phyloP scores from a whole-genome alignment of 148 eudicot species.

The Chenopodium formosanum region DNA sequence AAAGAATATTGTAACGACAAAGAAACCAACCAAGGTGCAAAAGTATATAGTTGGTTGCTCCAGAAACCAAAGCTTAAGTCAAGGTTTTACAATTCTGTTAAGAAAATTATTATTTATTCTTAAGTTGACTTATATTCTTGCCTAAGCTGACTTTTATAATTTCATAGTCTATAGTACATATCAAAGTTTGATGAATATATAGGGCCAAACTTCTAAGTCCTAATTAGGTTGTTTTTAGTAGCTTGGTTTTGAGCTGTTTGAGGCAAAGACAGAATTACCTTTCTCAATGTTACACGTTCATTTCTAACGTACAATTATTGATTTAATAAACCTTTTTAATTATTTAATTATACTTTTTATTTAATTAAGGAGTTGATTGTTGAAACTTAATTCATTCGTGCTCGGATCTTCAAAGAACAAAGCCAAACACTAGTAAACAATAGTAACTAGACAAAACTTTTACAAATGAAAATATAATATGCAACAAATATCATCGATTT shows the following conservation, averaged over 20 bases:
- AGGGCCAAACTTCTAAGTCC: background rate
- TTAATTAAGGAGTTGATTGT: too few species aligned
- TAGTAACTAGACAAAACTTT: too few species aligned
- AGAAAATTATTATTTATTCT: background rate
- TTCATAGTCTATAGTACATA: background rate
- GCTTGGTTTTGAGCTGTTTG: background rate
- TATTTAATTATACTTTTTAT: too few species aligned
- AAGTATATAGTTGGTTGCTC: background rate
- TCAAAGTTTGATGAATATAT: background rate
- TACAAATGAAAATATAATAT: too few species aligned
- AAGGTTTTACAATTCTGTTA: background rate
- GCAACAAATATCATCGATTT: too few species aligned
- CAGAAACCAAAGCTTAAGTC: background rate
- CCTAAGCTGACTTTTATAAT: background rate
- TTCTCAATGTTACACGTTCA: background rate
- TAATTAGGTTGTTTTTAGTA: background rate
- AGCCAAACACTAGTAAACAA: too few species aligned
- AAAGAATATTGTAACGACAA: background rate
- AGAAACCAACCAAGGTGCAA: background rate
- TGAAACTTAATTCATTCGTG: too few species aligned
- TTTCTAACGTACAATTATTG: background rate
- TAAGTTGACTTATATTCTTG: background rate
- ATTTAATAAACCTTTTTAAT: too few species aligned
- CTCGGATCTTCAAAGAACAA: too few species aligned
- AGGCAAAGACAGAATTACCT: background rate